phyloP scores from a whole-genome alignment of 2,329 filamentous ascomycete species.

The Colletotrichum somersetense region DNA sequence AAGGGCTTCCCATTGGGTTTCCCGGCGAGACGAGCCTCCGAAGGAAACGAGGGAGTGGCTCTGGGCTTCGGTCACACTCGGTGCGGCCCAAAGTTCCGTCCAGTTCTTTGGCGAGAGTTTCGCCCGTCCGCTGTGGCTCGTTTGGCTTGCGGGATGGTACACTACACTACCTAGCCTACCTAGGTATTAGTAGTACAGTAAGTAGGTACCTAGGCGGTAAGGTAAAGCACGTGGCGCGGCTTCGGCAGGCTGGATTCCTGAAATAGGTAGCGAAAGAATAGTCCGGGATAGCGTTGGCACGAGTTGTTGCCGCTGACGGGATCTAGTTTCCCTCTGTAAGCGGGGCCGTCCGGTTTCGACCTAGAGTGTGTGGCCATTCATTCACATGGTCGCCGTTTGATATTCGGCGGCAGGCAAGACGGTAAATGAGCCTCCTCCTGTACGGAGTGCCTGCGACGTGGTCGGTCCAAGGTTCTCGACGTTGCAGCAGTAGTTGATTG shows the following conservation, averaged over 20 bases:
- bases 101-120: conserved; percentile 71
- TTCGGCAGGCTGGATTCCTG: conserved; percentile 15
- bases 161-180: no score
- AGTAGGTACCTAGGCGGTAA: background rate
- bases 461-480: conserved; percentile 25
- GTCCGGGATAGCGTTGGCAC: conserved; percentile 19
- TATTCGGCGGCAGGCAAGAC: background rate
- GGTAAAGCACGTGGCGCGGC: conserved; percentile 2
- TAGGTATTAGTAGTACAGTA: no score
- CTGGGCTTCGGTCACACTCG: background rate
- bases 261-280: conserved; percentile 13
- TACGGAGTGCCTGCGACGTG: conserved; percentile 19
- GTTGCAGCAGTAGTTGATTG: conserved; percentile 29
- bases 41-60: conserved; percentile 20
- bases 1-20: conserved; percentile 5
- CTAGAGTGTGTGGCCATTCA: conserved; percentile 2
- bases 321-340: conserved; percentile 14
- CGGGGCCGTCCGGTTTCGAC: conserved; percentile 18
- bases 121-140: conserved; percentile 53
- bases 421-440: conserved; percentile 8
- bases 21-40: background rate
- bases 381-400: background rate
- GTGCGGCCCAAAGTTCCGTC: conserved; percentile 77
- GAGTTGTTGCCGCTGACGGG: background rate
- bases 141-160: background rate